Percentiles rank a stretch among this genome's conserved stretches.
These are phyloP conservation scores for Nitzschia sp. DNA, from an alignment of 108 stramenopile genomes.

Conservation along the genomic window DNA sequence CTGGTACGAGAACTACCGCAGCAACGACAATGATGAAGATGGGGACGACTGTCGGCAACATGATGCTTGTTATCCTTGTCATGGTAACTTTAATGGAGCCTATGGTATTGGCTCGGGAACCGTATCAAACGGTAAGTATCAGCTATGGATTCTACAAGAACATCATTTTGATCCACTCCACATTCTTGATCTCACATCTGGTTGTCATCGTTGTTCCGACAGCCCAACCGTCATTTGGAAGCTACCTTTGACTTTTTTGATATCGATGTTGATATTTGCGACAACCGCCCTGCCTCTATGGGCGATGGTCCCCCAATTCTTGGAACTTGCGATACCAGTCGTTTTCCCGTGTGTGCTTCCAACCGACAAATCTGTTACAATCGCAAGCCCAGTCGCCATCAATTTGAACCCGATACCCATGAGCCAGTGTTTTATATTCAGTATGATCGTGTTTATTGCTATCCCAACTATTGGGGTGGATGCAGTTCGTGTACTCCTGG, in stretches of 20 bases:
- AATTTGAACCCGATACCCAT: slow-evolving; percentile 41
- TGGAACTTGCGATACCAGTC: slow-evolving; percentile 38
- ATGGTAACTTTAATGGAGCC: too few species aligned
- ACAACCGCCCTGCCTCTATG: slow-evolving; percentile 14
- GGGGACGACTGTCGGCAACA: too few species aligned
- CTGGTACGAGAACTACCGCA: too few species aligned
- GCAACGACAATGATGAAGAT: too few species aligned
- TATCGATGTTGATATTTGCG: slow-evolving; percentile 33
- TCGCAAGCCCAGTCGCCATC: slow-evolving; percentile 51
- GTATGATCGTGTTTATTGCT: slow-evolving; percentile 50
- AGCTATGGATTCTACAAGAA: too few species aligned
- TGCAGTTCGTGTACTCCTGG: slow-evolving; percentile 57
- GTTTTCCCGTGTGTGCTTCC: slow-evolving; percentile 44
- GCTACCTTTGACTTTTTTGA: slow-evolving; percentile 30
- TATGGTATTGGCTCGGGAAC: too few species aligned
- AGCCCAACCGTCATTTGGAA: not conserved
- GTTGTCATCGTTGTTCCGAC: not conserved
- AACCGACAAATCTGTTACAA: slow-evolving; percentile 50
- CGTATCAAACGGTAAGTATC: too few species aligned
- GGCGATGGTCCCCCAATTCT: slow-evolving; percentile 22
- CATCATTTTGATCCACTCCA: too few species aligned
- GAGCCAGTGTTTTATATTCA: slow-evolving; percentile 51
- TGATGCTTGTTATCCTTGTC: too few species aligned
- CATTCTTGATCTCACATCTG: too few species aligned
- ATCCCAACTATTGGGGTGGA: slow-evolving; percentile 44